Percentiles rank a stretch among this genome's conserved stretches.
Evolutionary conservation across 495 filamentous ascomycete genomes (phyloP).

Genomic region (Trichocladium uniseriatum): DNA sequence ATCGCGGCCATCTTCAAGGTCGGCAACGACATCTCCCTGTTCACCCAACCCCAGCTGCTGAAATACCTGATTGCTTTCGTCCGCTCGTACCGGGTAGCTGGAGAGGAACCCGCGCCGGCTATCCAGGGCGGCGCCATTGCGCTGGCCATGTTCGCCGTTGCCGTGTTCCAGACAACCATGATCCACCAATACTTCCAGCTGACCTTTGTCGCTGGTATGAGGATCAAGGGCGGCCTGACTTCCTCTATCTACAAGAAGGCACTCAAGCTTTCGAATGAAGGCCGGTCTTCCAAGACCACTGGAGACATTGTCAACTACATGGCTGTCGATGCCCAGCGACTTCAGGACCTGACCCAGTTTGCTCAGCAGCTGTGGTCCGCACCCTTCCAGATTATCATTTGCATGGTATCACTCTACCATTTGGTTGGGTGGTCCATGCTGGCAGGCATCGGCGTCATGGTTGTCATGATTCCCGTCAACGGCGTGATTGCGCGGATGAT

Average conservation of each 20-base stretch:
- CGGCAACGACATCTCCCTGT: conserved; percentile 72
- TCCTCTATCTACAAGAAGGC: conserved; percentile 89
- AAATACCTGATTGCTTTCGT: conserved; percentile 80
- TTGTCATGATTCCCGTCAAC: conserved; percentile 95
- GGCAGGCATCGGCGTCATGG: conserved; percentile 92
- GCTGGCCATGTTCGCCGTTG: conserved; percentile 83
- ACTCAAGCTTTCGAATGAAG: conserved; percentile 84
- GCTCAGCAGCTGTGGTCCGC: conserved; percentile 93
- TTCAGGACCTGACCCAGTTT: conserved; percentile 92
- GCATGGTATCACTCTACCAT: conserved; percentile 92
- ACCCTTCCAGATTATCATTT: conserved; percentile 90
- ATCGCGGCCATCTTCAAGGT: conserved; percentile 75
- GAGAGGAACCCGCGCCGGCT: conserved; percentile 58
- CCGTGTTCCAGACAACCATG: conserved; percentile 66
- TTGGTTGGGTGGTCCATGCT: conserved; percentile 90
- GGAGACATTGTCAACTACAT: conserved; percentile 99
- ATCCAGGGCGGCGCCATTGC: conserved; percentile 82
- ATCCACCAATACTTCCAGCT: conserved; percentile 93
- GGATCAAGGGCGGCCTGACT: conserved; percentile 81
- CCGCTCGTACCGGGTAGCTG: conserved; percentile 60
- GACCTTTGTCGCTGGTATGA: conserved; percentile 91
- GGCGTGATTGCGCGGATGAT: conserved; percentile 85
- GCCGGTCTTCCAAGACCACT: conserved; percentile 79
- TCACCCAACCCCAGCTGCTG: conserved; percentile 85
- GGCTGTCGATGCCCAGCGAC: conserved; percentile 91